Evolutionary conservation across 1,284 basidiomycete genomes (phyloP).

Genomic region (Schizophyllum commune): DNA sequence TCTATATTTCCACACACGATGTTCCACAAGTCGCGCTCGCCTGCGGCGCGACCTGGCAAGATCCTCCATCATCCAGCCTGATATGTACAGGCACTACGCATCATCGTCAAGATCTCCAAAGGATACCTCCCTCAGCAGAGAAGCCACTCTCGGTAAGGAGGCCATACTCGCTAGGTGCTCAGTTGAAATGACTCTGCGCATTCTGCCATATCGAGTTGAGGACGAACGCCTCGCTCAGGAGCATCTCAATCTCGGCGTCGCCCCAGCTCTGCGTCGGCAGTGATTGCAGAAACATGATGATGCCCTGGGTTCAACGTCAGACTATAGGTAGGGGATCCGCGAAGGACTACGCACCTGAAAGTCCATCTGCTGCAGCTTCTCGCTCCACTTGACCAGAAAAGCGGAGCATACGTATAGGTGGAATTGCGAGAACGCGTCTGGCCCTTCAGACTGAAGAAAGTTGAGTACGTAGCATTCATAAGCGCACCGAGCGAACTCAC

Average conservation of each 20-base stretch:
- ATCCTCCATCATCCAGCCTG: too few species aligned
- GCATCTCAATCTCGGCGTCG: slow-evolving; percentile 92
- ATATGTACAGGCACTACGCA: too few species aligned
- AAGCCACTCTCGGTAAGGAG: too few species aligned
- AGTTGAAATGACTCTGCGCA: slow-evolving; percentile 81
- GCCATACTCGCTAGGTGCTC: too few species aligned
- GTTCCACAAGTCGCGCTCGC: too few species aligned
- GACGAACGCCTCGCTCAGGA: slow-evolving; percentile 94
- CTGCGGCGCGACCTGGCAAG: too few species aligned
- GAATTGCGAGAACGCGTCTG: slow-evolving; percentile 94
- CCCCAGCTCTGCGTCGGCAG: slow-evolving; percentile 93
- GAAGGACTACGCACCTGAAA: slow-evolving; percentile 63
- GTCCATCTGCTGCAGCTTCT: slow-evolving; percentile 88
- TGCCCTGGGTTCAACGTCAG: slow-evolving; percentile 52
- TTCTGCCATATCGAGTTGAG: slow-evolving; percentile 92
- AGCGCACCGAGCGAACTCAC: slow-evolving; percentile 38
- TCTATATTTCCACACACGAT: too few species aligned
- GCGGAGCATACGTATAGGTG: slow-evolving; percentile 95
- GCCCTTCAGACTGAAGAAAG: slow-evolving; percentile 72
- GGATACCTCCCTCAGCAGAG: too few species aligned
- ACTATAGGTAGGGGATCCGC: background rate
- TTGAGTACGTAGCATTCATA: slow-evolving; percentile 1
- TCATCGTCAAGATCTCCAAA: too few species aligned
- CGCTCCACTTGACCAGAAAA: slow-evolving; percentile 89
- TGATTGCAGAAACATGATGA: slow-evolving; percentile 98